Evolutionary conservation across 2,329 filamentous ascomycete genomes (phyloP), one percentile per base, ranked within the genome.

Genomic region (Beauveria scarabaeidicola): DNA sequence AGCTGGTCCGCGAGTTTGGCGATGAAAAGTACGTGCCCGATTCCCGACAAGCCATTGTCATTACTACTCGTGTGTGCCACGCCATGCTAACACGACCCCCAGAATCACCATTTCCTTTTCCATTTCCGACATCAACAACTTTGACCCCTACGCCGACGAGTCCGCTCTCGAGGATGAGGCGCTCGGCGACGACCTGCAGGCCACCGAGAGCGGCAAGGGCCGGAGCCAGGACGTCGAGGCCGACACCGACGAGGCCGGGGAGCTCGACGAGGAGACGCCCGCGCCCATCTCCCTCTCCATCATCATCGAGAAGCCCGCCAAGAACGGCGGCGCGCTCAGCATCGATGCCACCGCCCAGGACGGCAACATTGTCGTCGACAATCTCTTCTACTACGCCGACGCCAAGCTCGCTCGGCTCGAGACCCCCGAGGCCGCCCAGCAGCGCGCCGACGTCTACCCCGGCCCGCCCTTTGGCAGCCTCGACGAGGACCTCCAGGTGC

Each of bases 381-480:
- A 94, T 77, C 84, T 97, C 69, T 91, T 88, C 75, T 93, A 91
- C 81, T 95, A 91, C 79, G 80, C 84, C 67, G 87, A 92, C 67
- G 80, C 88, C 62, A 86, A 88, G 61, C 78, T 95, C 64, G 91
- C 93, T 46, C 85, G 90, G 71, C 85, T 88, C 63, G 79, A 87
- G 69, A 86, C 81, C 54, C 86, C 90, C 64, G 91, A 96, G 69
- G 82, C 85, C 71, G 84, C 89, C 66, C 91, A 91, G 81, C 78
- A 83, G 67, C 83, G 90, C 69, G 84, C 88, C 73, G 85, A 86
- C 64, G 75, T 91, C 66, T 99, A 97, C 78, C 87, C 90, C 46
- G 94, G 94, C 59, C 94, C 94, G 63, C 89, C 91, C 59, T 97
- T 97, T 74, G 87, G 86, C 76, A 96, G 90, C 79, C 85, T 99